Evolutionary conservation across 1,284 basidiomycete species (phyloP), one percentile per base, ranked within the genome.

Genomic region (Peniophora sp.): DNA sequence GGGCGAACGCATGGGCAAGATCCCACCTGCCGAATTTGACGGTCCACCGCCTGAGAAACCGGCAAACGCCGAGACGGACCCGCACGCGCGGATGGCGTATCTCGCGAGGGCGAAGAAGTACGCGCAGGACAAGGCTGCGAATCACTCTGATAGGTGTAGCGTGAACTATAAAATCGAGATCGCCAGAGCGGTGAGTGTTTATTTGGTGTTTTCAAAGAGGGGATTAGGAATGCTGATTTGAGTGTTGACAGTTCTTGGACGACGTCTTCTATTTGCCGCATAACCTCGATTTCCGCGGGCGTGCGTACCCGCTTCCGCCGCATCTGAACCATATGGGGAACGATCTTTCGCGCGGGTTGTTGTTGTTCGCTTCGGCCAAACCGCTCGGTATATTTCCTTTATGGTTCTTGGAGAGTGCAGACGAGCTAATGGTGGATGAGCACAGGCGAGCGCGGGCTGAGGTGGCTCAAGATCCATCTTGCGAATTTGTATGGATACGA

Each of bases 161-260:
- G 85, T 95, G 55, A 98, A 98, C 67, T 99, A 99, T 69, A 97
- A 95, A 69, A 83, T 99, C 53, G 96, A 98, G 69, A 97, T 99
- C 61, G 96, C 96, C 1, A 79, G 92, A 52, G 86, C 94, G 49
- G 89, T 92, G 61, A 65, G 86, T 76, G 14, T 24, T 16, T 3
- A 41, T 41, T 47, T 43, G 44, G 34, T 41, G 25, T 45, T 14
- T 52, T 17, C 47, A 36, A 11, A 27, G 32, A 43, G 20, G 5
- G 36, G 3, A 3, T 48, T 24, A 16, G 51, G 35, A 6, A 48
- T 44, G 48, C 45, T 24, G 3, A 24, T 43, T 38, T 38, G 22
- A 32, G 32, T 27, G 20, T 44, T 22, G 45, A 1, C 52, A 89
- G 85, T 95, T 92, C 74, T 69, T 93, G 45, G 81, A 79, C 35